These are phyloP conservation scores for Aspergillus mulundensis DNA, from an alignment of 495 filamentous ascomycete genomes.

Conservation along the genomic window DNA sequence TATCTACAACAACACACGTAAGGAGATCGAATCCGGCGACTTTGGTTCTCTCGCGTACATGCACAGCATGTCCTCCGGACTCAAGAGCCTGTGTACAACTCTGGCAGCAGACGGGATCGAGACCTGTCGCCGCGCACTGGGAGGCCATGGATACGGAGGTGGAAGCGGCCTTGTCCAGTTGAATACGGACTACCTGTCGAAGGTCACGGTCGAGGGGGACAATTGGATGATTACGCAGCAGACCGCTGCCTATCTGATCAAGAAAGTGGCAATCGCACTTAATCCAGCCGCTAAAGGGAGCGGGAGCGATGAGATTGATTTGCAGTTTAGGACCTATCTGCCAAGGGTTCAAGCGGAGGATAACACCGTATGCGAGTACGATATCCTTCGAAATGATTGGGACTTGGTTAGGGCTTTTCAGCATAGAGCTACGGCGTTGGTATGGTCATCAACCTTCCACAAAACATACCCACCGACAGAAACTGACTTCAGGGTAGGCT, in stretches of 20 bases:
- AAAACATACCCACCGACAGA: too few species aligned
- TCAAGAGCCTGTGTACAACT: slow-evolving; percentile 49
- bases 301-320: slow-evolving; percentile 20
- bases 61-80: slow-evolving; percentile 44
- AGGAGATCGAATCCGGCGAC: slow-evolving; percentile 38
- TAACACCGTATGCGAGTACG: neutral
- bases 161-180: slow-evolving; percentile 44
- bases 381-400: slow-evolving; percentile 26
- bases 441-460: neutral
- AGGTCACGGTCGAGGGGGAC: slow-evolving; percentile 50
- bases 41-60: slow-evolving; percentile 41
- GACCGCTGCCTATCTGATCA: slow-evolving; percentile 44
- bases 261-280: slow-evolving; percentile 37
- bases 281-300: neutral
- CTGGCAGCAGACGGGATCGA: slow-evolving; percentile 48
- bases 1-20: slow-evolving; percentile 31
- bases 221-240: slow-evolving; percentile 55
- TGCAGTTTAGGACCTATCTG: slow-evolving; percentile 22
- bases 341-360: neutral
- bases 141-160: slow-evolving; percentile 49
- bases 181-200: slow-evolving; percentile 46
- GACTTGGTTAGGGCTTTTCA: slow-evolving; percentile 40
- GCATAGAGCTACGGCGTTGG: slow-evolving; percentile 34
- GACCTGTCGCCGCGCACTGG: slow-evolving; percentile 44
- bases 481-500: slow-evolving; percentile 20